phyloP scores from a whole-genome alignment of 495 filamentous ascomycete species.

The Penicillium robsamsonii region DNA sequence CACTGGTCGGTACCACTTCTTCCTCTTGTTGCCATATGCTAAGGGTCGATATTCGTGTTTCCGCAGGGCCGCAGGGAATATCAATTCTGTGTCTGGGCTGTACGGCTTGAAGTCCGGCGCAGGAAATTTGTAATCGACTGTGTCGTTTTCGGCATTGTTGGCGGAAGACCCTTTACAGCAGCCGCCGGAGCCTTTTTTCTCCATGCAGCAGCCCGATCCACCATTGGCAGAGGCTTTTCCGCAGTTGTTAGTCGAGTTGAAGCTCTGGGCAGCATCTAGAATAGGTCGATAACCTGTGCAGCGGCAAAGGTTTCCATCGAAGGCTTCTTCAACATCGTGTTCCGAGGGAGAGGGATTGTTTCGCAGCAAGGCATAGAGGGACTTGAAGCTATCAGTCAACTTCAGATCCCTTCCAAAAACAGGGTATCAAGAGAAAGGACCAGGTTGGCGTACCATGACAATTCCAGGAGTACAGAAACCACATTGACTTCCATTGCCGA shows the following conservation, averaged over 20 bases:
- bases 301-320: slow-evolving; percentile 89
- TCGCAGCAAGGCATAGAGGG: slow-evolving; percentile 59
- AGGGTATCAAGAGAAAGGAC: background rate
- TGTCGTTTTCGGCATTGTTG: slow-evolving; percentile 14
- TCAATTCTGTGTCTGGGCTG: slow-evolving; percentile 87
- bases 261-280: slow-evolving; percentile 79
- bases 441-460: slow-evolving; percentile 65
- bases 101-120: slow-evolving; percentile 80
- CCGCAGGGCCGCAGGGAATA: slow-evolving; percentile 81
- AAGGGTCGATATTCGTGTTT: slow-evolving; percentile 81
- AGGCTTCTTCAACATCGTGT: slow-evolving; percentile 32
- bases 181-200: slow-evolving; percentile 39
- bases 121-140: slow-evolving; percentile 28
- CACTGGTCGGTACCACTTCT: slow-evolving; percentile 89
- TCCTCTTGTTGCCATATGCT: slow-evolving; percentile 89
- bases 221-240: slow-evolving; percentile 46
- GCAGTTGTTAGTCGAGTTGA: slow-evolving; percentile 39
- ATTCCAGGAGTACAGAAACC: slow-evolving; percentile 97
- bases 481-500: slow-evolving; percentile 60
- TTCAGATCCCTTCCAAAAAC: background rate
- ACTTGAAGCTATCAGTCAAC: slow-evolving; percentile 14
- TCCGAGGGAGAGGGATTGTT: slow-evolving; percentile 49
- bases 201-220: slow-evolving; percentile 55
- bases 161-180: slow-evolving; percentile 38
- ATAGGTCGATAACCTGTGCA: slow-evolving; percentile 96